phyloP scores from a whole-genome alignment of 1,284 basidiomycete genomes.

The Ganoderma lucidum region DNA sequence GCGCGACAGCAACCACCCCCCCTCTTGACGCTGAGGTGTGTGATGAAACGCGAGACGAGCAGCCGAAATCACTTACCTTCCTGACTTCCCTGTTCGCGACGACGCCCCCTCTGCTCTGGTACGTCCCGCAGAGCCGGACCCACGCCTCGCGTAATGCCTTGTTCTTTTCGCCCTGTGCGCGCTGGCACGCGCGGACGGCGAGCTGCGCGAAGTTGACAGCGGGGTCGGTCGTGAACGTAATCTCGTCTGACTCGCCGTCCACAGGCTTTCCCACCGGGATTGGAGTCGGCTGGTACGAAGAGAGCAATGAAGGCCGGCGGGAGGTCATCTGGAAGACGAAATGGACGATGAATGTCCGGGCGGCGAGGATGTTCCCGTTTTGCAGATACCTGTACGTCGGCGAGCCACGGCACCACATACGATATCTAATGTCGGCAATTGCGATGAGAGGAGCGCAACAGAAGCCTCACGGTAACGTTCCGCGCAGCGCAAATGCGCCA shows the following conservation, averaged over 20 bases:
- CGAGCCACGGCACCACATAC: slow-evolving; percentile 4
- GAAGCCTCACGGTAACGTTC: slow-evolving; percentile 78
- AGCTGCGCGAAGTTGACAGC: slow-evolving; percentile 90
- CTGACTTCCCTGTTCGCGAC: slow-evolving; percentile 76
- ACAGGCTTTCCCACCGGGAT: slow-evolving; percentile 47
- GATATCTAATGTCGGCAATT: neutral
- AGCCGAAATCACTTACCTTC: slow-evolving; percentile 57
- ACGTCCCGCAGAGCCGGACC: slow-evolving; percentile 84
- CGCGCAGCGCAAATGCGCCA: slow-evolving; percentile 83
- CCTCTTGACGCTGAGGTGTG: slow-evolving; percentile 19
- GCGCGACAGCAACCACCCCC: neutral
- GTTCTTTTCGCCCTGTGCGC: slow-evolving; percentile 79
- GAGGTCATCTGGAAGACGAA: slow-evolving; percentile 70
- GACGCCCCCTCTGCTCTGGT: slow-evolving; percentile 71
- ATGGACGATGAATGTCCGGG: slow-evolving; percentile 82
- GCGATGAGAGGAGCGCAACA: slow-evolving; percentile 1
- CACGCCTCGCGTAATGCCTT: slow-evolving; percentile 80
- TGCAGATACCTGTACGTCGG: slow-evolving; percentile 71
- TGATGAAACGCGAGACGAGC: slow-evolving; percentile 12
- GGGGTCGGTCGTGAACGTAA: slow-evolving; percentile 76
- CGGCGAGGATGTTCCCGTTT: slow-evolving; percentile 87
- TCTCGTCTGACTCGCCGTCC: slow-evolving; percentile 60
- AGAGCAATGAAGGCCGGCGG: slow-evolving; percentile 48
- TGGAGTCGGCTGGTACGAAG: slow-evolving; percentile 51
- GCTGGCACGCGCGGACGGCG: slow-evolving; percentile 84